Conservation (phyloP, 177 flowering plant genomes). For the Vitis hybrid region DNA sequence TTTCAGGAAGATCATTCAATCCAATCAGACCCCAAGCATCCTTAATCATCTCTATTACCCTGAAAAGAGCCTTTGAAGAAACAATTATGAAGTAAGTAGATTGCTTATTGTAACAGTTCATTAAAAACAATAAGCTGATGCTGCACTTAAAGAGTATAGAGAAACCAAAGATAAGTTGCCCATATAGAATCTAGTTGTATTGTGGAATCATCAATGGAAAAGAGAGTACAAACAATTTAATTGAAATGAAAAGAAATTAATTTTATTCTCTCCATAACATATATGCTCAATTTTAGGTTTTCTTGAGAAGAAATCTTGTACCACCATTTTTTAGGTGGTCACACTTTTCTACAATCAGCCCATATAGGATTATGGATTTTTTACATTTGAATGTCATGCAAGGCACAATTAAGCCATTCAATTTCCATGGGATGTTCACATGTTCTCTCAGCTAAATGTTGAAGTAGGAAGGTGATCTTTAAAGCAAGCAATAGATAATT, state of each 20-base stretch:
- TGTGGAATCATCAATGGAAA: not conserved
- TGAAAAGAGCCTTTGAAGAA: constrained; percentile 46
- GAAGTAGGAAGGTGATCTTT: not conserved
- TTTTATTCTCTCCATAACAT: too few species aligned
- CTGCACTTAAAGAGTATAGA: constrained; percentile 10
- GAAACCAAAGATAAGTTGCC: not conserved
- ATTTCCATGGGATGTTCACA: not conserved
- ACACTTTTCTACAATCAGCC: not conserved
- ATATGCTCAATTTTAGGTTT: too few species aligned
- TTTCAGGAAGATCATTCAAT: constrained; percentile 28
- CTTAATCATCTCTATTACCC: constrained; percentile 64
- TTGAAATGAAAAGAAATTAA: not conserved
- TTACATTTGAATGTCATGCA: not conserved
- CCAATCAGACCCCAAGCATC: constrained; percentile 47
- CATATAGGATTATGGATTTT: not conserved
- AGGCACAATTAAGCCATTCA: not conserved
- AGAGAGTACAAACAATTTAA: not conserved
- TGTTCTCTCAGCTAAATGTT: not conserved
- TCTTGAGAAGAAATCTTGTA: too few species aligned
- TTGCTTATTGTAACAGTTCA: not conserved
- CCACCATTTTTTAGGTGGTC: not conserved
- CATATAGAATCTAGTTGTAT: too few species aligned
- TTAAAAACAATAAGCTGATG: not conserved
- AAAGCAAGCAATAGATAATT: not conserved
- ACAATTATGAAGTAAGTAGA: not conserved